Evolutionary conservation across 2,329 filamentous ascomycete genomes (phyloP), one percentile per base, ranked within the genome.

Genomic region (Phyllosticta citriasiana): DNA sequence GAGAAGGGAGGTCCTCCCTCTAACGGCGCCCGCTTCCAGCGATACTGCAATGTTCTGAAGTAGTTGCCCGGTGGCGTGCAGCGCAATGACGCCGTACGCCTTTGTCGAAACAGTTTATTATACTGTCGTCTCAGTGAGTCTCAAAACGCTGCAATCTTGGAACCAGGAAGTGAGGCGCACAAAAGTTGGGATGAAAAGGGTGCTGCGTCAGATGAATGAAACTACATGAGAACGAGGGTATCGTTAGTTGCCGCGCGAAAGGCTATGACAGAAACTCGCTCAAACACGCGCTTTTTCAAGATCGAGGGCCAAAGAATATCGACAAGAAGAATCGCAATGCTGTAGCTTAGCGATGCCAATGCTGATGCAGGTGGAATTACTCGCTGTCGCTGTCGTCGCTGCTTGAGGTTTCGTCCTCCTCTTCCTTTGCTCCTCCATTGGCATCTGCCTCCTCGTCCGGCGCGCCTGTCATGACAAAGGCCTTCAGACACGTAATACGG

Each of bases 401-500:
- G 47, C 56, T 62, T 16, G 58, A 40, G 27, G 53, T 33, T n/a
- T 65, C 63, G 8, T 58, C 60, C 30, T 65, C 65, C 3, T 63
- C 62, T 35, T 33, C 55, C 1, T 66, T 65, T 7, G 67, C 66
- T 12, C 10, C 33, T 6, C 3, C 33, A 12, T 3, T 5, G 19
- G 66, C 66, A 33, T 70, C 69, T 3, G 62, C 68, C 7, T 47
- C 55, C 16, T 68, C 67, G 14, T 70, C 71, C 0, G 70, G 66
- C 24, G 62, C 67, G 1, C 72, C 72, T 73, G 89, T 82, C 90
- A 97, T 95, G 65, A 89, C 78, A 77, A 96, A 97, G 24, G 88
- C 88, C 67, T 85, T 86, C 68, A 97, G 71, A 72, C 94, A 97
- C 47, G 92, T 97, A 66, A 97, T 91, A 61, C 94, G 81, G 72